Evolutionary conservation across 345 rosid species (phyloP).

Genomic region (Citrus sp.): DNA sequence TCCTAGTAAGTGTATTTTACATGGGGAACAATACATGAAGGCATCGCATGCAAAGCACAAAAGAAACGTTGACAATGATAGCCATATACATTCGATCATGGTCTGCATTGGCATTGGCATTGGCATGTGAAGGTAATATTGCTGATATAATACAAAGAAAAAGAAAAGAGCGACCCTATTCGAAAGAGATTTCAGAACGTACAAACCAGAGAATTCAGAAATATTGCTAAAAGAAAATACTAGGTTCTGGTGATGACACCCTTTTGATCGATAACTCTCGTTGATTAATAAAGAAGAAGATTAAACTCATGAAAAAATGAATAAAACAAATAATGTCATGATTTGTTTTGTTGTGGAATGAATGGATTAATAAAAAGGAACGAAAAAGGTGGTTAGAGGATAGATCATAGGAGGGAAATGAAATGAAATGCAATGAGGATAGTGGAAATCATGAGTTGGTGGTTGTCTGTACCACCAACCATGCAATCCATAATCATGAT

Average conservation of each 20-base stretch:
- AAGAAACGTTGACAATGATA: not conserved
- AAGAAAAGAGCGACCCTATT: no score
- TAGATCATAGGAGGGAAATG: not conserved
- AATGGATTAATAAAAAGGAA: not conserved
- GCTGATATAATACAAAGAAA: no score
- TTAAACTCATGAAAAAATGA: no score
- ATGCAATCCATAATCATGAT: not conserved
- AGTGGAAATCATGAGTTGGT: constrained; percentile 5
- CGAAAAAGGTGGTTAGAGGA: constrained; percentile 1
- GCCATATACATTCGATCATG: not conserved
- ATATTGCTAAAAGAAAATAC: not conserved
- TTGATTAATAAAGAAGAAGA: no score
- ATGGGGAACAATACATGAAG: not conserved
- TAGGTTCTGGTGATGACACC: not conserved
- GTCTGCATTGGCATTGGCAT: no score
- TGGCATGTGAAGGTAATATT: no score
- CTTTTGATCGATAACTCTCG: not conserved
- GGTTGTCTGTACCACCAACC: not conserved
- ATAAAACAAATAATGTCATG: no score
- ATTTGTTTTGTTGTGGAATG: no score
- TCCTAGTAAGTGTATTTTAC: not conserved
- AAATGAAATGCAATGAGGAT: not conserved
- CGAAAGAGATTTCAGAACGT: no score
- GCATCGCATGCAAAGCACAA: not conserved
- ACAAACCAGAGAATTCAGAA: constrained; percentile 3